phyloP scores from a whole-genome alignment of 331 rosid genomes.

The Malus hybrid region DNA sequence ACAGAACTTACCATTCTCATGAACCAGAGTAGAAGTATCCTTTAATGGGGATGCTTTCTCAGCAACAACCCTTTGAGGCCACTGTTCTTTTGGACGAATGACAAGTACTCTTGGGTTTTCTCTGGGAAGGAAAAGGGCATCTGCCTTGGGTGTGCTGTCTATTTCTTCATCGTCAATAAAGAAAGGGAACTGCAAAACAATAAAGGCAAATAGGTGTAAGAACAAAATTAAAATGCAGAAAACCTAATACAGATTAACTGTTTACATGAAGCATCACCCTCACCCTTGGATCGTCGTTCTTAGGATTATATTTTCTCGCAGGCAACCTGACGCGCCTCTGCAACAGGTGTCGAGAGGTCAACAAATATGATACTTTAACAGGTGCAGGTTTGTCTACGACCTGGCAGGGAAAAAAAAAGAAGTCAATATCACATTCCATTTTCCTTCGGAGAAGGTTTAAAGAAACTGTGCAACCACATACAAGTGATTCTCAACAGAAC shows the following conservation, averaged over 20 bases:
- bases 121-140: conserved; percentile 91
- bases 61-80: conserved; percentile 54
- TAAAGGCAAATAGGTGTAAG: background rate
- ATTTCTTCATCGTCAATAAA: conserved; percentile 80
- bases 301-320: conserved; percentile 73
- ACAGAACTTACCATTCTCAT: conserved; percentile 55
- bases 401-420: conserved; percentile 20
- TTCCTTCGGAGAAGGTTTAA: background rate
- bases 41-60: conserved; percentile 48
- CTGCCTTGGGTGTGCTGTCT: conserved; percentile 81
- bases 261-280: conserved; percentile 13
- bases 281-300: conserved; percentile 71
- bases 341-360: conserved; percentile 88
- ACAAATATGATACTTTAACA: conserved; percentile 64
- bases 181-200: conserved; percentile 67
- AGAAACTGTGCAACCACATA: background rate
- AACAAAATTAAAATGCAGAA: background rate
- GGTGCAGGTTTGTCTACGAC: conserved; percentile 76
- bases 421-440: background rate
- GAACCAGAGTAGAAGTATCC: conserved; percentile 31
- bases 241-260: background rate
- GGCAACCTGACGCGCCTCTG: conserved; percentile 81
- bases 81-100: conserved; percentile 76
- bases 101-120: conserved; percentile 96
- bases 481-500: background rate